Evolutionary conservation across 2,329 filamentous ascomycete genomes (phyloP).

Genomic region (Intubia oerlemansii): DNA sequence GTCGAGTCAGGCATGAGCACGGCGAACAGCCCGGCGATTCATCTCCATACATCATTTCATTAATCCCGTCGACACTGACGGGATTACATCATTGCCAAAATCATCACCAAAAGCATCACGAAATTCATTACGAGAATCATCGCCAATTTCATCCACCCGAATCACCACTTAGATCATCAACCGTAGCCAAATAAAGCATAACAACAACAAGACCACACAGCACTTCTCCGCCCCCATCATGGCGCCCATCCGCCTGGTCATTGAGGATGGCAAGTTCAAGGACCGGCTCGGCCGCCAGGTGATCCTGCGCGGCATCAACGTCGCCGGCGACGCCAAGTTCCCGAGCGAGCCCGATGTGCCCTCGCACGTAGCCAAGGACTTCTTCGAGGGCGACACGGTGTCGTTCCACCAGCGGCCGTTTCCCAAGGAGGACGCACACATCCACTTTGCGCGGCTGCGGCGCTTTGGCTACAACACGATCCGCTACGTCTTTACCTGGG

Average conservation of each 20-base stretch:
- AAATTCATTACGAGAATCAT: not conserved
- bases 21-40: not conserved
- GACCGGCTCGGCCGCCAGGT: conserved; percentile 69
- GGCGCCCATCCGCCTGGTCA: conserved; percentile 57
- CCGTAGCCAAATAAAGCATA: no score
- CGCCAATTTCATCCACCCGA: not conserved
- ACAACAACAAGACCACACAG: no score
- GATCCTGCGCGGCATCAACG: conserved; percentile 80
- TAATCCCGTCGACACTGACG: no score
- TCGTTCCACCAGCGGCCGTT: conserved; percentile 81
- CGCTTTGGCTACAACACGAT: conserved; percentile 93
- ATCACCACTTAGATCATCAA: no score
- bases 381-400: conserved; percentile 84
- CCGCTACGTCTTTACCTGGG: conserved; percentile 95
- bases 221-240: conserved; percentile 21
- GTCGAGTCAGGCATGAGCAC: no score
- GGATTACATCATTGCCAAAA: no score
- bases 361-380: conserved; percentile 55
- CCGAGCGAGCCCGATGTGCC: conserved; percentile 64
- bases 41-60: no score
- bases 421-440: conserved; percentile 56
- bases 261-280: conserved; percentile 70
- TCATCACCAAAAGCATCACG: no score
- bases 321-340: conserved; percentile 77
- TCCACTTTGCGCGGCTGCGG: conserved; percentile 69